A percentile compares a stretch with the other conserved stretches of the same genome.
Evolutionary conservation across 305 asterid species (phyloP).

Genomic region (Caryopteris hybrid): DNA sequence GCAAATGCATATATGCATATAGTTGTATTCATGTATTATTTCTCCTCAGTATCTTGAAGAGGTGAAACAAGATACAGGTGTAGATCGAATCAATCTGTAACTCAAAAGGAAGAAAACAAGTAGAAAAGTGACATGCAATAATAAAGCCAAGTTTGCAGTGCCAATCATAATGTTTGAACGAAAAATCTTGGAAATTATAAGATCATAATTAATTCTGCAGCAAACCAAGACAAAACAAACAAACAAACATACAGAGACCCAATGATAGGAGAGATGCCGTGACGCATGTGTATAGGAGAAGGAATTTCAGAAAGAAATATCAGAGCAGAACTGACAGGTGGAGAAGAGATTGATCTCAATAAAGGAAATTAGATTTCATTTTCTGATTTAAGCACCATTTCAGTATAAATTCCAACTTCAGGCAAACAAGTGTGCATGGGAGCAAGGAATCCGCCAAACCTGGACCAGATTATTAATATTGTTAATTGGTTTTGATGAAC

Average conservation of each 20-base stretch:
- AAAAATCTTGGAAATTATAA: too few relatives aligned
- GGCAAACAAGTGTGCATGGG: constrained; percentile 2
- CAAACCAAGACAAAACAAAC: too few relatives aligned
- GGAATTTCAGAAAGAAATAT: background rate
- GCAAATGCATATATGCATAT: too few relatives aligned
- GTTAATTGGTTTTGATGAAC: background rate
- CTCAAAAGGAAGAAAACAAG: too few relatives aligned
- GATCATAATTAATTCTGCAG: background rate
- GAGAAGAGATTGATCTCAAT: background rate
- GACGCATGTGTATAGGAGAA: constrained; percentile 7
- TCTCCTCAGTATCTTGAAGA: too few relatives aligned
- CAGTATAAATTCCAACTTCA: background rate
- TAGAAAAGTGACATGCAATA: too few relatives aligned
- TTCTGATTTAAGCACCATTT: background rate
- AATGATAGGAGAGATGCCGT: background rate
- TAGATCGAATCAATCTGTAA: too few relatives aligned
- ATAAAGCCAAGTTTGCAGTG: too few relatives aligned
- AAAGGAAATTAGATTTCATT: too few relatives aligned
- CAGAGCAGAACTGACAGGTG: background rate
- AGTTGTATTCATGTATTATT: too few relatives aligned
- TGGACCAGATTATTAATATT: background rate
- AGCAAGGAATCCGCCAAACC: background rate
- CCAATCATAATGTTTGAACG: too few relatives aligned
- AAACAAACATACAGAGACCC: background rate
- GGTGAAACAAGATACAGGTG: too few relatives aligned